Conservation (phyloP, 805 yeast genomes). For the Lipomyces oligophaga region DNA sequence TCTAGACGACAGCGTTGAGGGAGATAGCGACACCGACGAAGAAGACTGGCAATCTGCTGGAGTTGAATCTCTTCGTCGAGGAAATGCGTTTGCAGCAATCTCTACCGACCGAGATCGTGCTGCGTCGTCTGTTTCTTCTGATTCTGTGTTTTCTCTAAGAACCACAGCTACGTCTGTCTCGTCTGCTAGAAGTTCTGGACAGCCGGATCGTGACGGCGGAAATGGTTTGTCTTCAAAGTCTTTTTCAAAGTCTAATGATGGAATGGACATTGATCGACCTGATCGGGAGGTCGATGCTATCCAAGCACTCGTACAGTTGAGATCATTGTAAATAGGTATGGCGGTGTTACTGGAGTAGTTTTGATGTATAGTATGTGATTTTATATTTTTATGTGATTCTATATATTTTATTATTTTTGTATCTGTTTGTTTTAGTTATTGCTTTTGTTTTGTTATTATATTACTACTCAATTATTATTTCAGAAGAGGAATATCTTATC, state of each 20-base stretch:
- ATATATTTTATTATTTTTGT: too few species aligned
- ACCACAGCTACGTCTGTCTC: conserved; percentile 18
- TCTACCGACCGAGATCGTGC: conserved; percentile 4
- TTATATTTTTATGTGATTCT: conserved; percentile 1
- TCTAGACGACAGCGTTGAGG: conserved; percentile 14
- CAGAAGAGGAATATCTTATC: too few species aligned
- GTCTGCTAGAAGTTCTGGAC: conserved; percentile 14
- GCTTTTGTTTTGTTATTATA: neutral
- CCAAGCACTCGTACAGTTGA: conserved; percentile 28
- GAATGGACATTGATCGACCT: neutral
- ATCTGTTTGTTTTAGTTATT: neutral
- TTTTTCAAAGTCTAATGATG: neutral
- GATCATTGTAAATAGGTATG: conserved; percentile 29
- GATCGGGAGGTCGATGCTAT: conserved; percentile 29
- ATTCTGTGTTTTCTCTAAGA: conserved; percentile 8
- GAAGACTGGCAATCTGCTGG: conserved; percentile 96
- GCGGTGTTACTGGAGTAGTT: too few species aligned
- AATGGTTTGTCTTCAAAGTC: conserved; percentile 9
- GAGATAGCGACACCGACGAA: conserved; percentile 75
- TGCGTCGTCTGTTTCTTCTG: conserved; percentile 19
- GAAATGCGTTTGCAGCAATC: conserved; percentile 15
- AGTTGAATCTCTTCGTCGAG: conserved; percentile 56
- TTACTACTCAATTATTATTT: too few species aligned
- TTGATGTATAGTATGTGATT: too few species aligned
- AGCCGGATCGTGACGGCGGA: conserved; percentile 1